Conservation (phyloP, 164 flowering plant genomes). For the Cinnamomum chago region DNA sequence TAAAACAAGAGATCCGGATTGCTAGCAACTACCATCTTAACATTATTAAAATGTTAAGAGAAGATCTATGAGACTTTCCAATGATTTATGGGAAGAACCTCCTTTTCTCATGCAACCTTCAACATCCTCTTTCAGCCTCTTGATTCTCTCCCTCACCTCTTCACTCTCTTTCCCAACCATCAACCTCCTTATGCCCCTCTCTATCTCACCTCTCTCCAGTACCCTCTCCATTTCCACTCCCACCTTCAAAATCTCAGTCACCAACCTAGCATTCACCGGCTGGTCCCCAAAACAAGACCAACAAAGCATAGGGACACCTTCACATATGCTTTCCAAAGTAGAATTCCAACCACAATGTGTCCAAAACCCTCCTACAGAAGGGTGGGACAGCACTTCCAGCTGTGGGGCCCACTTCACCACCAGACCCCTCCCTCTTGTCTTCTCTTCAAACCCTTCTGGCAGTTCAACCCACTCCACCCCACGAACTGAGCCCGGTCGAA, state of each 20-base stretch:
- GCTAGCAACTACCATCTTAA: too few relatives aligned
- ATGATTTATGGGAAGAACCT: not conserved
- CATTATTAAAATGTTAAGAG: too few relatives aligned
- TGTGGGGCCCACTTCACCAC: not conserved
- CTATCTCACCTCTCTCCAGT: not conserved
- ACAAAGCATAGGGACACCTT: not conserved
- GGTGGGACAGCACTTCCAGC: not conserved
- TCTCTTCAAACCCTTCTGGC: constrained; percentile 22
- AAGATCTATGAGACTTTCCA: not conserved
- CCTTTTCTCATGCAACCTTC: not conserved
- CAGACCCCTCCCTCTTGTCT: not conserved
- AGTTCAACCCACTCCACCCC: constrained; percentile 15
- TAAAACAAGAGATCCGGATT: too few relatives aligned
- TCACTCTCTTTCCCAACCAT: not conserved
- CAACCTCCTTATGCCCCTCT: not conserved
- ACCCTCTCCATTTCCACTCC: not conserved
- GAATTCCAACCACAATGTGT: not conserved
- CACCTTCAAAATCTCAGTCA: not conserved
- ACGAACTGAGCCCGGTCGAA: constrained; percentile 26
- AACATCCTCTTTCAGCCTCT: not conserved
- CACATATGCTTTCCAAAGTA: not conserved
- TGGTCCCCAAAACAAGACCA: not conserved
- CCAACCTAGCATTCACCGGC: not conserved
- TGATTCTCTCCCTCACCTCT: not conserved
- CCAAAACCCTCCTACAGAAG: not conserved